phyloP scores from a whole-genome alignment of 192 early-diverging fungal species.

The Rhizophagus sp. region DNA sequence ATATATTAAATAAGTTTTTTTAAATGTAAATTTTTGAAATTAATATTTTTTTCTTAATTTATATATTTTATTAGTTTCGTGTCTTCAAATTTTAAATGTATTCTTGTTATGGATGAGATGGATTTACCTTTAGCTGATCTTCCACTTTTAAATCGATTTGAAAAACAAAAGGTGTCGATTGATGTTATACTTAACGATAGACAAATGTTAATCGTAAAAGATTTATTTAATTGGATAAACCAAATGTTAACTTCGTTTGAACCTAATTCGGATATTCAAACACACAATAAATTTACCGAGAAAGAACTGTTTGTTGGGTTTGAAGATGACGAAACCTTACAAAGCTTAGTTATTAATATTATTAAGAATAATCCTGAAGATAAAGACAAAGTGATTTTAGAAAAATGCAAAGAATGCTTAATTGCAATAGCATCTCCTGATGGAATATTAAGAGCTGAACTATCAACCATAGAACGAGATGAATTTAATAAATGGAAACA shows the following conservation, averaged over 20 bases:
- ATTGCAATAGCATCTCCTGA: constrained; percentile 25
- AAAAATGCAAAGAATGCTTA: constrained; percentile 23
- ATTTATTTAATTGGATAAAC: constrained; percentile 6
- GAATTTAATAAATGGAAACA: constrained; percentile 7
- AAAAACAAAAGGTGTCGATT: constrained; percentile 23
- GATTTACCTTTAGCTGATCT: constrained; percentile 1
- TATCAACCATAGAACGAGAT: neutral
- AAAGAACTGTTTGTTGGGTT: constrained; percentile 2
- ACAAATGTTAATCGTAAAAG: neutral
- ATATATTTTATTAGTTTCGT: neutral
- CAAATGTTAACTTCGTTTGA: constrained; percentile 15
- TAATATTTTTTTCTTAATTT: neutral
- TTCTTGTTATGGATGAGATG: constrained; percentile 26
- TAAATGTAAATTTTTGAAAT: neutral
- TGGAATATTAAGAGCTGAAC: constrained; percentile 17
- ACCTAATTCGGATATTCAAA: neutral
- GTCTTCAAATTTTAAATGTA: constrained; percentile 14
- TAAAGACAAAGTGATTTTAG: constrained; percentile 1
- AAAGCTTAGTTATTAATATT: constrained; percentile 22
- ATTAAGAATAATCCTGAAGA: constrained; percentile 3
- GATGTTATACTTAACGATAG: constrained; percentile 11
- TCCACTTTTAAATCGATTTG: constrained; percentile 11
- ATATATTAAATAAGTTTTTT: neutral
- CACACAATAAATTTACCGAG: neutral
- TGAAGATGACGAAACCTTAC: constrained; percentile 8